Evolutionary conservation across 441 rosid species (phyloP), one percentile per base, ranked within the genome.

Genomic region (Capsella rubella): DNA sequence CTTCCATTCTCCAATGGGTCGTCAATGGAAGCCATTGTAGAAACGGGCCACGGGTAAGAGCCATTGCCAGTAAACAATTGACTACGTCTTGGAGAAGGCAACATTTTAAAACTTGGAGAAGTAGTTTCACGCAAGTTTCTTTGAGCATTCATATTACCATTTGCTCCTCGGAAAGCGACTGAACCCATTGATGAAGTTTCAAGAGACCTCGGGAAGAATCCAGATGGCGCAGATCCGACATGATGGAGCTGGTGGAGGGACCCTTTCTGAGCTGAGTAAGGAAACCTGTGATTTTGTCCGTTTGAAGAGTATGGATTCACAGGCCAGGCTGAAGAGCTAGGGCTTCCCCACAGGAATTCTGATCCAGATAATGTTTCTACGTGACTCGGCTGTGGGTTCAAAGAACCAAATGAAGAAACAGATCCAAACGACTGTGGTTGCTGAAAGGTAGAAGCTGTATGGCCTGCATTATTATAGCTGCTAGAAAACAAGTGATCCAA

Each of bases 151-250:
- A 82, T 58, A 56, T 87, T 61, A 58, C 82, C 80, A 62, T 53
- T 74, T 77, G 82, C 73, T 67, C 90, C 88, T 52, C 83, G 79
- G 55, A 82, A 82, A 66, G 89, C 62, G 71, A 39, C 11, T 39
- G 42, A 39, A 10, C 42, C 42, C 4, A 81, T 74, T 74, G 89
- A 85, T 42, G 97, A 83, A 34, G 84, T 68, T 56, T 90, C 93
- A 53, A 91, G 83, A 28, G 97, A 90, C 69, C 87, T 89, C 0
- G 90, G 81, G 73, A 86, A 84, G 80, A 87, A 84, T 15, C 99
- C 99, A 63, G 96, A 87, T 72, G 98, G 97, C 52, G 98, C 99
- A 76, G 98, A 95, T 67, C 99, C 97, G 64, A 92, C 88, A 72
- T 89, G 93, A 63, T 89, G 94, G 51, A 86, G 92, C 62, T 89